Conservation (phyloP, 2,329 filamentous ascomycete species). For the Aureobasidium namibiae region DNA sequence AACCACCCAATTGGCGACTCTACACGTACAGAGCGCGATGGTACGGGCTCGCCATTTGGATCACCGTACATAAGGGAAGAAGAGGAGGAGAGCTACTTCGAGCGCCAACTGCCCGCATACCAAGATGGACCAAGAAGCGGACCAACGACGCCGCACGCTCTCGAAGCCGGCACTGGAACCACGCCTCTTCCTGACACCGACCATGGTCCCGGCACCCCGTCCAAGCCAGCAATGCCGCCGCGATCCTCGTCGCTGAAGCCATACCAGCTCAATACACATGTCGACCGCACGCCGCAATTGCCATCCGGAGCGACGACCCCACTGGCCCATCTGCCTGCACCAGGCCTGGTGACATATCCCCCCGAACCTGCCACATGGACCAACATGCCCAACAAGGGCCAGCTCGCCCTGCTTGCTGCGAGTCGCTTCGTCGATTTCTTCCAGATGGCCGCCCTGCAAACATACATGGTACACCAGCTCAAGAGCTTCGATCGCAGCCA, state of each 20-base stretch:
- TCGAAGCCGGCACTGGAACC: conserved; percentile 9
- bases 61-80: conserved; percentile 13
- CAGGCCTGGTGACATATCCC: conserved; percentile 13
- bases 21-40: conserved; percentile 1
- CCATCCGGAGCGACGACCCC: conserved; percentile 1
- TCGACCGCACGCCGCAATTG: not conserved
- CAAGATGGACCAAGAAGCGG: not conserved
- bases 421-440: conserved; percentile 38
- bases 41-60: not conserved
- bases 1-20: conserved; percentile 16
- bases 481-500: conserved; percentile 34
- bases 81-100: conserved; percentile 14
- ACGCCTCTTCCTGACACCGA: not conserved
- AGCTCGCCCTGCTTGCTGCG: conserved; percentile 31
- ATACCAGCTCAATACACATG: not conserved
- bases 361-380: conserved; percentile 28
- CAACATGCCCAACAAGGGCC: conserved; percentile 34
- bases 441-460: conserved; percentile 36
- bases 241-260: not conserved
- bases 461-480: conserved; percentile 37
- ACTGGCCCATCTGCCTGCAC: conserved; percentile 3
- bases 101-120: not conserved
- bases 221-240: conserved; percentile 1
- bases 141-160: not conserved
- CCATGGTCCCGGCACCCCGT: not conserved